Evolutionary conservation across 2,329 filamentous ascomycete species (phyloP).

Genomic region (Cercospora sp.): DNA sequence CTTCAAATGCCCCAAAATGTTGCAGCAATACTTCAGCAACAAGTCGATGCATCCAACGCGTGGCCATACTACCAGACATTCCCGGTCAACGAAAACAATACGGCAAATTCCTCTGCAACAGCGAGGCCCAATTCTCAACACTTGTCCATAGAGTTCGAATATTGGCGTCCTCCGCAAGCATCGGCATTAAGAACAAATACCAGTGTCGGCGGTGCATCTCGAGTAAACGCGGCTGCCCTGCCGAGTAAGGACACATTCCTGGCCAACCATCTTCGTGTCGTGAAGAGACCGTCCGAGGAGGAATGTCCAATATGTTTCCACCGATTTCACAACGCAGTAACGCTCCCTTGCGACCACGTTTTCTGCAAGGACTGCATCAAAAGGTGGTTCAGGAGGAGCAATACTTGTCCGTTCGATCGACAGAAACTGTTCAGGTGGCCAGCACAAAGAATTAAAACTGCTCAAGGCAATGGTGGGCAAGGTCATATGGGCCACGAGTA

Average conservation of each 20-base stretch:
- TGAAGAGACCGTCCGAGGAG: not conserved
- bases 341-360: conserved; percentile 4
- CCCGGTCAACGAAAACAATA: not conserved
- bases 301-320: conserved; percentile 2
- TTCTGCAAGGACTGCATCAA: conserved; percentile 1
- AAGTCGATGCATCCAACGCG: not conserved
- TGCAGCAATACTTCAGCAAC: not conserved
- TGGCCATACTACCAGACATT: not conserved
- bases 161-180: not conserved
- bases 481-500: not conserved
- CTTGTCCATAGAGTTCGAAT: not conserved
- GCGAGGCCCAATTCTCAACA: not conserved
- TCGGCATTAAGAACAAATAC: not conserved
- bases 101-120: not conserved
- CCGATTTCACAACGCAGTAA: not conserved
- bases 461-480: not conserved
- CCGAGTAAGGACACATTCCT: not conserved
- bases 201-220: not conserved
- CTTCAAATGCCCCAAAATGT: not conserved
- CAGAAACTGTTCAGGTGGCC: not conserved
- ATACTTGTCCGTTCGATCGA: conserved; percentile 4
- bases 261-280: not conserved
- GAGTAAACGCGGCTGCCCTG: not conserved
- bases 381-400: not conserved
- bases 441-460: not conserved